phyloP scores from a whole-genome alignment of 2,329 filamentous ascomycete species.

The Epichloe amarillans region DNA sequence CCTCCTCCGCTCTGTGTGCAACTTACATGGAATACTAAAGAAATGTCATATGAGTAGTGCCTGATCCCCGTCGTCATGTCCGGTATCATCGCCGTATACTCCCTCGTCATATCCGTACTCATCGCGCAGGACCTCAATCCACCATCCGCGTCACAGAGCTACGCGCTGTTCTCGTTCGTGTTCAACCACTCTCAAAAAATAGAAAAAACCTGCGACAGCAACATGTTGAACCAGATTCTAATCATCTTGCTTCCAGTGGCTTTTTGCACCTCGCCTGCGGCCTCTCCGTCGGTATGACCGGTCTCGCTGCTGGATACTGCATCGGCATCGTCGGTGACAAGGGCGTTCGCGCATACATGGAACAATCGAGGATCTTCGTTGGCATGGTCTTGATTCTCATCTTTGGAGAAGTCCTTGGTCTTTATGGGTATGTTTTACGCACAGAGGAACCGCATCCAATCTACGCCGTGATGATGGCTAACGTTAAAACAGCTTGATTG shows the following conservation, averaged over 20 bases:
- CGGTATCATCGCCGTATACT: slow-evolving; percentile 97
- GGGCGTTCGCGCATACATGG: slow-evolving; percentile 90
- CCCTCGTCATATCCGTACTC: slow-evolving; percentile 89
- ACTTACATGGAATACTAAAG: neutral
- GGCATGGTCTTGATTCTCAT: slow-evolving; percentile 98
- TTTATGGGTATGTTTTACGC: slow-evolving; percentile 65
- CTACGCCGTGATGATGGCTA: neutral
- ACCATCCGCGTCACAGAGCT: slow-evolving; percentile 44
- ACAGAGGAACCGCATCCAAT: too few relatives aligned
- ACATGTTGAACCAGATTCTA: slow-evolving; percentile 6
- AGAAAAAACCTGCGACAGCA: neutral
- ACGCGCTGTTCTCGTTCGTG: slow-evolving; percentile 71
- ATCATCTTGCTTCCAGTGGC: slow-evolving; percentile 38
- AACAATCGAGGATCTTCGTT: slow-evolving; percentile 89
- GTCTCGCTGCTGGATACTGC: slow-evolving; percentile 86
- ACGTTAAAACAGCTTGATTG: slow-evolving; percentile 56
- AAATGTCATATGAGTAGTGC: slow-evolving; percentile 35
- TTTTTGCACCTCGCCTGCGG: slow-evolving; percentile 92
- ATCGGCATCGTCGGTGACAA: slow-evolving; percentile 93
- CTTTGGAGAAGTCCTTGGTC: slow-evolving; percentile 92
- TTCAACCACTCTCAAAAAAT: neutral
- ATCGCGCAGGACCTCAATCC: slow-evolving; percentile 83
- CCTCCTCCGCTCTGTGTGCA: neutral
- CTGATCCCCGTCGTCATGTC: slow-evolving; percentile 93
- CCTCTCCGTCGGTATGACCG: slow-evolving; percentile 80